Evolutionary conservation across 2,329 filamentous ascomycete species (phyloP).

Genomic region (Canariomyces notabilis): DNA sequence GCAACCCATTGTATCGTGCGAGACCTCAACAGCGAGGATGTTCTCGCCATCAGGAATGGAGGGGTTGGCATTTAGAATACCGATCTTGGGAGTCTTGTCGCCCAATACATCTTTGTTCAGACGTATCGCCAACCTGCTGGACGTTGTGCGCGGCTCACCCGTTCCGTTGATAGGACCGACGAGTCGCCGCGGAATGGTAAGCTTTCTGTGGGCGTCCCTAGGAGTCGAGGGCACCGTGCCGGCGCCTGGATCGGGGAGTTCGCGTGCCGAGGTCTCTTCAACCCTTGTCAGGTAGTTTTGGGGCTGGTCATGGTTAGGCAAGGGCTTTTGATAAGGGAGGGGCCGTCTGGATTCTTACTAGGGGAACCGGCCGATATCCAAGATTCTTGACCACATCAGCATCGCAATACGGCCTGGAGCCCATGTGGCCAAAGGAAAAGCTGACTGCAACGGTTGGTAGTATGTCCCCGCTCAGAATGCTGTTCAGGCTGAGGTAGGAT

Average conservation of each 20-base stretch:
- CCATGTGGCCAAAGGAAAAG: constrained; percentile 46
- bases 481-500: constrained; percentile 46
- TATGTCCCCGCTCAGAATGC: constrained; percentile 45
- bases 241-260: too few relatives aligned
- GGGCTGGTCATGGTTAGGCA: constrained; percentile 16
- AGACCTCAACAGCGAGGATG: not conserved
- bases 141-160: not conserved
- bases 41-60: too few relatives aligned
- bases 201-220: not conserved
- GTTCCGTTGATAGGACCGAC: not conserved
- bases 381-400: constrained; percentile 36
- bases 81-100: not conserved
- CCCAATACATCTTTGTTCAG: not conserved
- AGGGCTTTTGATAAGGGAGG: not conserved
- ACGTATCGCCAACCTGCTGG: not conserved
- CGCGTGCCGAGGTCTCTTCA: too few relatives aligned
- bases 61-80: not conserved
- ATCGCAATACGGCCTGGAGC: constrained; percentile 41
- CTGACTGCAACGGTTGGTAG: constrained; percentile 45
- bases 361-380: constrained; percentile 34
- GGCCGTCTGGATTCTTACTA: constrained; percentile 30
- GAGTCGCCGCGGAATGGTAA: not conserved
- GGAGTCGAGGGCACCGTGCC: too few relatives aligned
- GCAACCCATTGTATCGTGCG: not conserved
- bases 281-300: constrained; percentile 6